Conservation (phyloP, 2,329 filamentous ascomycete species). For the Cercospora sp. region DNA sequence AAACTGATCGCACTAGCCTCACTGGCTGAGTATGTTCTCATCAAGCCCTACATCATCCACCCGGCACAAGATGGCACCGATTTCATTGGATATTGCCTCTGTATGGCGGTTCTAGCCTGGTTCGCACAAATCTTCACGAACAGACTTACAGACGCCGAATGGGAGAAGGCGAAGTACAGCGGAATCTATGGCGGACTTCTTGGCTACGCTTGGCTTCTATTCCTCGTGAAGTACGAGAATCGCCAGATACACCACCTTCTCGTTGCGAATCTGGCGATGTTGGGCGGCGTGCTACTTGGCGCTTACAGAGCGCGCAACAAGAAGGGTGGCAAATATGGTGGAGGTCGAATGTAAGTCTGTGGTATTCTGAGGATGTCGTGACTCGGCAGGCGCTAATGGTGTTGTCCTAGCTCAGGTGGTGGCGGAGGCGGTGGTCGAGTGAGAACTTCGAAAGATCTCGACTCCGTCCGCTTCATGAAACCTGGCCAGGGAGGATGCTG, state of each 20-base stretch:
- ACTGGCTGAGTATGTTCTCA: constrained; percentile 22
- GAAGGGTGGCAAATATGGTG: constrained; percentile 5
- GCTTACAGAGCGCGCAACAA: constrained; percentile 14
- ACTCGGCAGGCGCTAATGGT: not conserved
- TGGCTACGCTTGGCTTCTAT: constrained; percentile 26
- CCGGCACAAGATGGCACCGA: constrained; percentile 15
- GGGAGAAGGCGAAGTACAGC: constrained; percentile 10
- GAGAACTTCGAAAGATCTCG: constrained; percentile 10
- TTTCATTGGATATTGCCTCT: constrained; percentile 24
- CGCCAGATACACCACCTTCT: constrained; percentile 24
- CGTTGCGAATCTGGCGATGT: constrained; percentile 22
- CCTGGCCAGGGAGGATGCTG: constrained; percentile 13
- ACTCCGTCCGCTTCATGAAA: constrained; percentile 12
- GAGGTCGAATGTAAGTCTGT: constrained; percentile 17
- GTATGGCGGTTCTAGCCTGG: constrained; percentile 21
- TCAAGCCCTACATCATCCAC: constrained; percentile 24
- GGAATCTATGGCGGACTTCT: constrained; percentile 20
- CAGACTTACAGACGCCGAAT: constrained; percentile 15
- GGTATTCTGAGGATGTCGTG: not conserved
- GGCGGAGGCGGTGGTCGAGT: constrained; percentile 7
- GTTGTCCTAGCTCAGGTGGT: not conserved
- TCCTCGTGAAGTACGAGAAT: constrained; percentile 16
- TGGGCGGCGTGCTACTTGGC: constrained; percentile 18
- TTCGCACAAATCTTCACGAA: constrained; percentile 23
- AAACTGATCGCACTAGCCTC: constrained; percentile 24